Percentiles rank a stretch among this genome's conserved stretches.
Evolutionary conservation across 257 asterid species (phyloP).

Genomic region (Capsicum rhomboideum): DNA sequence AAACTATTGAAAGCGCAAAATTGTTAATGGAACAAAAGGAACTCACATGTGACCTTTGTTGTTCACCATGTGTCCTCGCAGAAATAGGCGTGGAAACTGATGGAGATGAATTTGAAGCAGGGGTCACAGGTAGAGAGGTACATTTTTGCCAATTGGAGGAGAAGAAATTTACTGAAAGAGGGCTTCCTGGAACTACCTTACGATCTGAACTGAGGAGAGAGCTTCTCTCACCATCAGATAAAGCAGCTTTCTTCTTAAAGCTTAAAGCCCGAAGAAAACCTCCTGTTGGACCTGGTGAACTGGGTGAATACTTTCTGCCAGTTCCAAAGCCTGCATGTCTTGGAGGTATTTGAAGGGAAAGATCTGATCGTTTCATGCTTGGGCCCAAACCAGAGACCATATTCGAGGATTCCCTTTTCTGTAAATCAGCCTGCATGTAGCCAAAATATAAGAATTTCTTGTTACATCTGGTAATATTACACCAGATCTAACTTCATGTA

Average conservation of each 20-base stretch:
- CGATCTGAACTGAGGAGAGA: slow-evolving; percentile 26
- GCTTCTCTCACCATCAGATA: slow-evolving; percentile 34
- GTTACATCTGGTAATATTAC: neutral
- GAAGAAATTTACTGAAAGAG: slow-evolving; percentile 29
- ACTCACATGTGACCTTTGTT: slow-evolving; percentile 49
- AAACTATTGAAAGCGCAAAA: neutral
- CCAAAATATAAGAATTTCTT: neutral
- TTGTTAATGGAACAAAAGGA: neutral
- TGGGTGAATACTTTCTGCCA: slow-evolving; percentile 26
- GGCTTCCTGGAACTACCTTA: slow-evolving; percentile 44
- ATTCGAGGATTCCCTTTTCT: slow-evolving; percentile 12
- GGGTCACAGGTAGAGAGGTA: slow-evolving; percentile 76
- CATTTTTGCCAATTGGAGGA: slow-evolving; percentile 49
- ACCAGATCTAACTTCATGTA: neutral
- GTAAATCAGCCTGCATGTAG: slow-evolving; percentile 37
- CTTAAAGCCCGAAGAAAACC: slow-evolving; percentile 61
- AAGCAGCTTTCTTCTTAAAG: slow-evolving; percentile 40
- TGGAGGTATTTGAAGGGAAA: slow-evolving; percentile 75
- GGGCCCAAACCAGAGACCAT: slow-evolving; percentile 19
- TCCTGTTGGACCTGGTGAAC: slow-evolving; percentile 36
- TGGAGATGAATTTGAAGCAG: slow-evolving; percentile 53
- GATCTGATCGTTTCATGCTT: slow-evolving; percentile 30
- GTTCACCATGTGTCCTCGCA: slow-evolving; percentile 39
- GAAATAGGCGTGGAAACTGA: slow-evolving; percentile 38
- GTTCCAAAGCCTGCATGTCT: slow-evolving; percentile 25